Evolutionary conservation across 306 rosid species (phyloP), one percentile per base, ranked within the genome.

Genomic region (Rubus idaeus): DNA sequence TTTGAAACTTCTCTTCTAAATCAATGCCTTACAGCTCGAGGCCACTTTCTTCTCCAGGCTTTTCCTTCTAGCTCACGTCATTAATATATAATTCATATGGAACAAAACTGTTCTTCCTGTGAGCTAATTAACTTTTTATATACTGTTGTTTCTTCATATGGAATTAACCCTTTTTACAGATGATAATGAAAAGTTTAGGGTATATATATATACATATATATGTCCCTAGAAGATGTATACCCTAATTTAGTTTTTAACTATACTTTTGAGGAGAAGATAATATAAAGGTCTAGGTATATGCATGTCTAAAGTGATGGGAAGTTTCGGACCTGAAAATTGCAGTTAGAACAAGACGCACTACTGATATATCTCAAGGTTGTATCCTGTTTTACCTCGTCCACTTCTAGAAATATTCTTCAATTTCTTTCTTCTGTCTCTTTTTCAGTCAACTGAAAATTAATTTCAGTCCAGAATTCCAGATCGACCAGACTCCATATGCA

Each of bases 1-100:
- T 5, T 62, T 52, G 4, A 39, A 42, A 11, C 53, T 40, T 81
- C 40, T 46, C 23, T 10, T 62, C 10, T 62, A 58, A 13, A 30
- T 45, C 58, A 78, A 41, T 52, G 50, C 63, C 20, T 44, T 67
- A 80, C 87, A 85, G 78, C 86, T 84, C 80, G 85, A 60, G 57
- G 77, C 76, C 87, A 80, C 84, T 83, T 78, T 74, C 41, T 71
- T 79, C 69, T 70, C 76, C 40, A 67, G 74, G 71, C 30, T 68
- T 47, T 60, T 70, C 2, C 35, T 30, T 71, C 51, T 69, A 51
- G 69, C 63, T 62, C 70, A 30, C 35, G 35, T 30, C 35, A 30
- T 30, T 30, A 30, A 30, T 30, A 30, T 30, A 30, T 30, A 30
- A 30, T 23, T n/a, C n/a, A n/a, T n/a, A n/a, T 23, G 37, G 76